Base-by-base conservation (phyloP, 1,284 basidiomycete genomes). In the Moniliophthora roreri region DNA sequence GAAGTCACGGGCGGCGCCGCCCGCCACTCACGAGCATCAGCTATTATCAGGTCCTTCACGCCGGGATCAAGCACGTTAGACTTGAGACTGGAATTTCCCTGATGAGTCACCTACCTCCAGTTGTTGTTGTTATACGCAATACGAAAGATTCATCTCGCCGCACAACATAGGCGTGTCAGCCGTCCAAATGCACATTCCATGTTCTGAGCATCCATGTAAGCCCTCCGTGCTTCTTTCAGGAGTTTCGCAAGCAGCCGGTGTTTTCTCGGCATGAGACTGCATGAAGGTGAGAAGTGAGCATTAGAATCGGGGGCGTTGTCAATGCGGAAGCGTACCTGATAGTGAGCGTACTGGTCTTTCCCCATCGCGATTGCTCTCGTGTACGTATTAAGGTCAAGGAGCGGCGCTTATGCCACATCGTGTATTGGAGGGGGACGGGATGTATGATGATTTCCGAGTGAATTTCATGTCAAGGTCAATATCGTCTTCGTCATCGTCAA, bases 31-130 rank as follows among this genome's bases (percentile, higher is more conserved):
- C 70, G 72, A 7, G 85, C 84, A 58, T 91, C 88, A 8, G 82
- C 74, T 5, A 89, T 60, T 0, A 91, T 68, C 10, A 81, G 60
- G 26, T 89, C 82, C 54, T 82, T 82, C 50, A 86, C 71, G 0
- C 84, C 84, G 6, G 79, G 80, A 51, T 88, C 85, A 10, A 89
- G 71, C 41, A 89, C 77, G 58, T 89, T 85, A 2, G 86, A 88
- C 13, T 70, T 70, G 46, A 87, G 66, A 15, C 83, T 75, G 1
- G 87, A 79, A 63, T 88, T 88, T 21, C 80, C 77, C 21, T 84
- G 79, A 9, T 77, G 76, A 5, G 82, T 75, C 21, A 84, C 73
- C 50, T 74, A 72, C 20, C 73, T 71, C 86, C 86, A 89, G 59
- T 67, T 67, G 54, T 77, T 73, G 20, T 50, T 51, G 28, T 11